A percentile compares a stretch with the other conserved stretches of the same genome.
phyloP scores from a whole-genome alignment of 2,329 filamentous ascomycete species.

The Phialocephala sp. region DNA sequence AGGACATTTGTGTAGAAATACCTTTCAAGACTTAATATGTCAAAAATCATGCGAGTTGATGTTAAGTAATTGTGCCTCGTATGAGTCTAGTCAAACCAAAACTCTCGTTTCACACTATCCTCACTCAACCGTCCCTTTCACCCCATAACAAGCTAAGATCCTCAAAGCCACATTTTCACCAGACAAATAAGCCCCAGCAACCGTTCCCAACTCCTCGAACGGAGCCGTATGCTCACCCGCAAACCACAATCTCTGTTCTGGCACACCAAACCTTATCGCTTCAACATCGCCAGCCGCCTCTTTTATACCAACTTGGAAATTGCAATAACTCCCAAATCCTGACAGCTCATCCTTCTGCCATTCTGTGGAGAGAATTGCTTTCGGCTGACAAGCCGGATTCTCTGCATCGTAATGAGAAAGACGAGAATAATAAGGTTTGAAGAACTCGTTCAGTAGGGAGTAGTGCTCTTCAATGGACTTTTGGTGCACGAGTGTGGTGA shows the following conservation, averaged over 20 bases:
- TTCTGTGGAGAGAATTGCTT: slow-evolving; percentile 61
- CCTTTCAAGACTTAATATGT: too few relatives aligned
- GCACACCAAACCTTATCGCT: slow-evolving; percentile 52
- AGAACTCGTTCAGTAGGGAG: slow-evolving; percentile 50
- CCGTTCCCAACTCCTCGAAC: slow-evolving; percentile 86
- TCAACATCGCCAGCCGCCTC: slow-evolving; percentile 65
- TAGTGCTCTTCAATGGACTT: slow-evolving; percentile 37
- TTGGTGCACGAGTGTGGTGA: slow-evolving; percentile 34
- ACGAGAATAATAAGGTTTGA: slow-evolving; percentile 67
- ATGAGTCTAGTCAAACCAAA: too few relatives aligned
- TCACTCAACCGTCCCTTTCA: not conserved
- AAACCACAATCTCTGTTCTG: slow-evolving; percentile 57
- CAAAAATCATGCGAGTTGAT: too few relatives aligned
- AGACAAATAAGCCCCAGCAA: slow-evolving; percentile 90
- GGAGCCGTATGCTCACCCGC: slow-evolving; percentile 82
- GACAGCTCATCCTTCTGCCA: slow-evolving; percentile 71
- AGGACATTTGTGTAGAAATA: too few relatives aligned
- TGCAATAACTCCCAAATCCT: slow-evolving; percentile 71
- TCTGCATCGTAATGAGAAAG: slow-evolving; percentile 58
- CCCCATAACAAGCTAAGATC: slow-evolving; percentile 61
- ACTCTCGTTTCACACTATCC: too few relatives aligned
- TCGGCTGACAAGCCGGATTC: slow-evolving; percentile 54
- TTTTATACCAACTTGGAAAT: slow-evolving; percentile 67
- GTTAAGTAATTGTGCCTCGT: too few relatives aligned
- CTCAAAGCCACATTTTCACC: slow-evolving; percentile 77